Evolutionary conservation across 116 monocot genomes (phyloP).

Genomic region (Papilionanthe hybrid): DNA sequence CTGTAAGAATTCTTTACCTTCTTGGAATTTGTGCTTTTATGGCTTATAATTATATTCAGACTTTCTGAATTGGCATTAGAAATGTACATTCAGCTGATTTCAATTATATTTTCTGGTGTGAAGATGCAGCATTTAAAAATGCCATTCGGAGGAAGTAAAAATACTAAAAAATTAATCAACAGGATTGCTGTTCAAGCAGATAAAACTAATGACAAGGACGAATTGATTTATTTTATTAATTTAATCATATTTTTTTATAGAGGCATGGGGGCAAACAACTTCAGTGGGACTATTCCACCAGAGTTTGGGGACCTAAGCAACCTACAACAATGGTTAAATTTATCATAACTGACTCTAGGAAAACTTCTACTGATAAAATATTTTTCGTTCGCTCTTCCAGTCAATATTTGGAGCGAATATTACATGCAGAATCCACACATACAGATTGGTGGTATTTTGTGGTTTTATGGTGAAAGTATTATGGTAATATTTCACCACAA

Average conservation of each 20-base stretch:
- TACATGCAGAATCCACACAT: too few species aligned
- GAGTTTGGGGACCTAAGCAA: conserved; percentile 64
- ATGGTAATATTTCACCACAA: too few species aligned
- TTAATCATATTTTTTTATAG: conserved; percentile 25
- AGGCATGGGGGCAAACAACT: conserved; percentile 53
- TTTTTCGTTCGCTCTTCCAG: too few species aligned
- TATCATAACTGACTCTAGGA: neutral
- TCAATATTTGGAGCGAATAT: too few species aligned
- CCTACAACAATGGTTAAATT: conserved; percentile 50
- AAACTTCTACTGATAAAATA: neutral
- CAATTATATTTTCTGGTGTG: too few species aligned
- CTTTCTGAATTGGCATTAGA: neutral
- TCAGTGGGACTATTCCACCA: conserved; percentile 60
- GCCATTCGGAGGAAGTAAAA: too few species aligned
- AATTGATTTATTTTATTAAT: neutral
- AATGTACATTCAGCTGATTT: too few species aligned
- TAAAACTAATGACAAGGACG: neutral
- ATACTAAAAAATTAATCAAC: too few species aligned
- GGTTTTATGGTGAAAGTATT: too few species aligned
- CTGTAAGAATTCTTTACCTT: conserved; percentile 31
- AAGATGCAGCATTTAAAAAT: too few species aligned
- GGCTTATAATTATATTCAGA: neutral
- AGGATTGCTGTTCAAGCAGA: neutral
- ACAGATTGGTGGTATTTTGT: too few species aligned
- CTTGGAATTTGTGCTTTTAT: too few species aligned